Base-by-base conservation (phyloP, 768 basidiomycete genomes). In the Russula ochroleuca region DNA sequence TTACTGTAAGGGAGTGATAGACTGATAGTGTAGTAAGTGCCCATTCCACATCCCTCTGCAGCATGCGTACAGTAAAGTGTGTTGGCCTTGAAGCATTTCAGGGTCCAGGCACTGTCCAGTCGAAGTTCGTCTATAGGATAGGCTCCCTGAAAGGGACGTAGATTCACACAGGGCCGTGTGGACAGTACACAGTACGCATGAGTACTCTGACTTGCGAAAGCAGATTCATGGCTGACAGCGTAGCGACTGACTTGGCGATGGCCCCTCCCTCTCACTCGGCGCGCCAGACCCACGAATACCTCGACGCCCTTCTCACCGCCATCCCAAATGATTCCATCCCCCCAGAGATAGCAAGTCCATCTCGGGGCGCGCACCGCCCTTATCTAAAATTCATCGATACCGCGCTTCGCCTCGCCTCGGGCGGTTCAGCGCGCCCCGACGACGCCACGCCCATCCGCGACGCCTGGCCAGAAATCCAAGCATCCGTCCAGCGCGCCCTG, bases 401-500 rank as follows among this genome's bases (percentile, higher is more conserved):
- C 21, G 53, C 62, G 5, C 56, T 66, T 9, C 65, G 65, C 15
- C 62, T 66, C 37, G 53, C 40, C 0, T 58, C 51, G 3, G 53
- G 56, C 1, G 62, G 62, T 9, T 43, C 65, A 2, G 13, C 65
- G n/a, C 57, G 47, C 31, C 43, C 23, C 6, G 56, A 66, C 31
- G 62, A 57, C 43, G 38, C 48, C 14, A n/a, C 60, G 8, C 23
- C 8, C 37, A 52, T 66, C 33, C 65, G 50, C 23, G 64, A 41
- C 15, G 37, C 65, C 38, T 66, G 65, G 65, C 31, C 50, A 5
- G 37, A 47, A n/a, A 21, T 57, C 51, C 62, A 63, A 49, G 23
- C 56, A 14, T 57, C 64, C 19, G 40, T 57, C 64, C 54, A 47
- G 8, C 37, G 33, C 25, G 19, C 65, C 8, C 25, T 63, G 2